Conservation (phyloP, 176 grass and related monocot species). For the Ensete ventricosum region DNA sequence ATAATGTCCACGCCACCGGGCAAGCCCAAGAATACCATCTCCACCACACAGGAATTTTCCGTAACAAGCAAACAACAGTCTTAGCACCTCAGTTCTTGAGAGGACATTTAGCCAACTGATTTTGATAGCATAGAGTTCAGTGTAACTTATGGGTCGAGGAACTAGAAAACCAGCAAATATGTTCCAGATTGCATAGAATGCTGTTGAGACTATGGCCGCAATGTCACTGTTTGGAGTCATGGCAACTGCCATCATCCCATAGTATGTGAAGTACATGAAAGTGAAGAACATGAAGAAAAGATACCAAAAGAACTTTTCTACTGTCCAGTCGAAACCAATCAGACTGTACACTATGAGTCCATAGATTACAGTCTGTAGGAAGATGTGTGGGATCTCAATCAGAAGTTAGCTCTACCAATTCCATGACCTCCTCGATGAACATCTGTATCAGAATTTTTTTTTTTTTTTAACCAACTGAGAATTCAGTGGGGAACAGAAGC, state of each 20-base stretch:
- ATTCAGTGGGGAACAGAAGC: not conserved
- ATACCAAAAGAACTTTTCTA: slow-evolving; percentile 44
- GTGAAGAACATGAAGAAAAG: slow-evolving; percentile 71
- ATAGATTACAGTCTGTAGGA: slow-evolving; percentile 4
- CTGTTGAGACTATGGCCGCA: slow-evolving; percentile 11
- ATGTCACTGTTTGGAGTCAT: slow-evolving; percentile 16
- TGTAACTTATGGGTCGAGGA: slow-evolving; percentile 17
- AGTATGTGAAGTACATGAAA: slow-evolving; percentile 19
- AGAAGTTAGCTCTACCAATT: slow-evolving; percentile 38
- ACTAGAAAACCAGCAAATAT: slow-evolving; percentile 11
- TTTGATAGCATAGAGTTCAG: not conserved
- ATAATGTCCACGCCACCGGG: slow-evolving; percentile 7
- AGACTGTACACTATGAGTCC: slow-evolving; percentile 5
- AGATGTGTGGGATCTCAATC: slow-evolving; percentile 9
- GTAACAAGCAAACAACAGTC: not conserved
- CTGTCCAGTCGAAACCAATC: slow-evolving; percentile 5
- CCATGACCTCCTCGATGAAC: slow-evolving; percentile 54
- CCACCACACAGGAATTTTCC: slow-evolving; percentile 11
- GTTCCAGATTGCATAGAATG: slow-evolving; percentile 24
- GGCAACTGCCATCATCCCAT: slow-evolving; percentile 19
- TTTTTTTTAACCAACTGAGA: not conserved
- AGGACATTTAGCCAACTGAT: not conserved
- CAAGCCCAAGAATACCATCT: slow-evolving; percentile 18
- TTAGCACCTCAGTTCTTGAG: not conserved
- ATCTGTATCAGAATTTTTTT: slow-evolving; percentile 23